Evolutionary conservation across 169 alveolate genomes (phyloP), one percentile per base, ranked within the genome.

Genomic region (Cryptosporidium ryanae): DNA sequence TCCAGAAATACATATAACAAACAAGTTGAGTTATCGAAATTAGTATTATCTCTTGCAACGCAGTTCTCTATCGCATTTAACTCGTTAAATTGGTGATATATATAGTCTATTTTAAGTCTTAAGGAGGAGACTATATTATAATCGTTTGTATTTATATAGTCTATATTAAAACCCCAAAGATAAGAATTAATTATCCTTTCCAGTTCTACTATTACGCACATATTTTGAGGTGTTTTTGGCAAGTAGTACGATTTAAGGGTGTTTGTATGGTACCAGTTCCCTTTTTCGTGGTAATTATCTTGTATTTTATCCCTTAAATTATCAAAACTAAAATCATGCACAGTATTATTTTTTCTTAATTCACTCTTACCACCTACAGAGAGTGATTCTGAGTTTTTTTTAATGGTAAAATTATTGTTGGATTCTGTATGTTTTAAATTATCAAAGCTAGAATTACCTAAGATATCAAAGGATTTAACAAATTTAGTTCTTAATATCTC

Each of bases 1-100:
- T 76, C 87, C 59, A 76, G 38, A 46, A 57, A 76, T 23, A 52
- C 71, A 25, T 76, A 76, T 27, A 76, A 63, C 49, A 50, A 27
- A 21, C 29, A n/a, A 1, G 50, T 34, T 3, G 31, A 29, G 34
- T 61, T 34, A 4, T 25, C 64, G n/a, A 8, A 21, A 46, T 57
- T 52, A 15, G 63, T 23, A 44, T 43, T 29, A 2, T 57, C 18
- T 38, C 8, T 38, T 38, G 3, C 46, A 38, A 0, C 46, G 8
- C 46, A 38, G 46, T 38, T 0, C 46, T 1, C 8, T 6, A 0
- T 38, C 0, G 3, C 46, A 38, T 38, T 38, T 6, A 38, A 38
- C 13, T 38, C 46, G 61, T 76, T 52, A 8, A 59, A 23, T 29
- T 55, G 71, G 46, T 55, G 31, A n/a, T 4, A 21, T 32, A 59